Conservation (phyloP, 768 basidiomycete species). For the Botryobasidium botryosum region DNA sequence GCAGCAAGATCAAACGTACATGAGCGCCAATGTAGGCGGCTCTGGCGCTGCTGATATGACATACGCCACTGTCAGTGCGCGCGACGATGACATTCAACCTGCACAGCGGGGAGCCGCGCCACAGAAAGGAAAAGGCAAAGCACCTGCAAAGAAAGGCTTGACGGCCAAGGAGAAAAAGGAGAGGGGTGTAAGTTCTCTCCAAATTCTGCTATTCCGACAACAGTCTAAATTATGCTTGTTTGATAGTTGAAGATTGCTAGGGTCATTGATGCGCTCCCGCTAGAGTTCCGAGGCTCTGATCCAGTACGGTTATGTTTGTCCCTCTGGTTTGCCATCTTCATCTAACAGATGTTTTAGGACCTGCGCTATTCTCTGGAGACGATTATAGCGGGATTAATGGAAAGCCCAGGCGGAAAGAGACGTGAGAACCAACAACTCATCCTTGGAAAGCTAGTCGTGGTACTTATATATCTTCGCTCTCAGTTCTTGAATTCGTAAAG, state of each 20-base stretch:
- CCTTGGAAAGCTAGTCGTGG: not conserved
- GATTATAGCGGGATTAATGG: conserved; percentile 62
- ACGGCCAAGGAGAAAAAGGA: conserved; percentile 74
- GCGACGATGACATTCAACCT: no score
- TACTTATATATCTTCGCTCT: not conserved
- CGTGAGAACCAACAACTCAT: conserved; percentile 25
- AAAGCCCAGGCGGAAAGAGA: conserved; percentile 45
- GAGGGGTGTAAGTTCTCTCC: conserved; percentile 35
- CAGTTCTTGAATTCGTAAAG: conserved; percentile 62
- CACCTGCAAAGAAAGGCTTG: conserved; percentile 46
- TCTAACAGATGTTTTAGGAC: conserved; percentile 27
- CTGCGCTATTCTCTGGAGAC: conserved; percentile 63
- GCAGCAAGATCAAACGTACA: no score
- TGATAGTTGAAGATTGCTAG: conserved; percentile 33
- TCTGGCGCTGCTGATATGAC: no score
- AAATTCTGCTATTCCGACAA: not conserved
- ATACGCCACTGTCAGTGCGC: no score
- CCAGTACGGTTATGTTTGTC: conserved; percentile 36
- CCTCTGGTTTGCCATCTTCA: not conserved
- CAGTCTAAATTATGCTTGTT: conserved; percentile 18
- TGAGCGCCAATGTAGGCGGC: no score
- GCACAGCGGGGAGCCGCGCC: no score
- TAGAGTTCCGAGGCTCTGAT: conserved; percentile 83
- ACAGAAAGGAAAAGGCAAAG: no score
- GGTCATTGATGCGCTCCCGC: conserved; percentile 56